phyloP scores from a whole-genome alignment of 345 rosid species.

The Bruguiera sexangula region DNA sequence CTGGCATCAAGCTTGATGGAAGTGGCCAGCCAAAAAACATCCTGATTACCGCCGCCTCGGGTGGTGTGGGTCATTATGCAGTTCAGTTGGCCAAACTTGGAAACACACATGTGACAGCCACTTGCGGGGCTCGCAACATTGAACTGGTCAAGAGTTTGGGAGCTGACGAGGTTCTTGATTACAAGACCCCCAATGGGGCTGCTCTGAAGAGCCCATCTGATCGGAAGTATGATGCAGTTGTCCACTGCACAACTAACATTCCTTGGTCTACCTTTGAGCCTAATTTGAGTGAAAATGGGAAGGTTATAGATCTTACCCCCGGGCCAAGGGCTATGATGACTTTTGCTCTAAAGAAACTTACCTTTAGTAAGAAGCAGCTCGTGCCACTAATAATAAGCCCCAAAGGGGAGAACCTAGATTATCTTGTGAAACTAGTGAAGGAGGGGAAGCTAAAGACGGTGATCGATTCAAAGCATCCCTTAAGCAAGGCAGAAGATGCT shows the following conservation, averaged over 20 bases:
- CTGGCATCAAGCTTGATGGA: slow-evolving; percentile 68
- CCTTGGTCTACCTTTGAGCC: slow-evolving; percentile 73
- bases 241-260: slow-evolving; percentile 60
- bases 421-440: slow-evolving; percentile 47
- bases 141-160: slow-evolving; percentile 70
- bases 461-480: slow-evolving; percentile 50
- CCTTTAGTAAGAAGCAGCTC: slow-evolving; percentile 64
- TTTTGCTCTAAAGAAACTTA: slow-evolving; percentile 47
- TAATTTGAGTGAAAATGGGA: slow-evolving; percentile 55
- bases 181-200: slow-evolving; percentile 70
- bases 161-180: slow-evolving; percentile 81
- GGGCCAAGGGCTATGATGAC: slow-evolving; percentile 41
- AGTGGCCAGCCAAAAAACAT: slow-evolving; percentile 51
- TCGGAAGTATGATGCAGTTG: slow-evolving; percentile 66
- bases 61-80: slow-evolving; percentile 83
- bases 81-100: slow-evolving; percentile 72
- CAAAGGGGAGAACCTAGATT: slow-evolving; percentile 48
- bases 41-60: slow-evolving; percentile 74
- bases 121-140: slow-evolving; percentile 71
- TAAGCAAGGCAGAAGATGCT: slow-evolving; percentile 70
- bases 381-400: slow-evolving; percentile 44
- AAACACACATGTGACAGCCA: slow-evolving; percentile 74
- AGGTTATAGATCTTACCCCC: slow-evolving; percentile 60
- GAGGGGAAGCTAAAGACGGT: slow-evolving; percentile 64
- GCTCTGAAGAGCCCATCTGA: slow-evolving; percentile 71